Percentiles rank a stretch among this genome's conserved stretches.
These are phyloP conservation scores for Exserohilum rostratum DNA, from an alignment of 2,329 filamentous ascomycete genomes.

Conservation along the genomic window DNA sequence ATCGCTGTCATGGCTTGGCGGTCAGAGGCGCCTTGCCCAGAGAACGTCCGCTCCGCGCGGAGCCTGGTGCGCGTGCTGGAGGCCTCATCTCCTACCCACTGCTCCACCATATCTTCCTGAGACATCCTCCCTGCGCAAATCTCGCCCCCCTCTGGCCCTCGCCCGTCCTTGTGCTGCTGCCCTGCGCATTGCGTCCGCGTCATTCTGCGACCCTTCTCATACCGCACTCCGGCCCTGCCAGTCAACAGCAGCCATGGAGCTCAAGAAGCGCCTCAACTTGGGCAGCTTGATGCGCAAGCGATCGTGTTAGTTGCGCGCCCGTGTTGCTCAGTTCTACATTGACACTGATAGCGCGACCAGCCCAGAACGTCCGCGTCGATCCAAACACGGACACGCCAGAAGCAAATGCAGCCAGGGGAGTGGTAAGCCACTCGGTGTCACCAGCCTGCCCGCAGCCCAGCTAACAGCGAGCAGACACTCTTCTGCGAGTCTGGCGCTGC, in stretches of 20 bases:
- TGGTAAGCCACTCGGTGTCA: slow-evolving; percentile 59
- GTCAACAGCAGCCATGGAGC: slow-evolving; percentile 38
- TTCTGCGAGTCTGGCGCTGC: slow-evolving; percentile 79
- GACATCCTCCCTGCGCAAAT: not conserved
- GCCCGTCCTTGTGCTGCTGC: not conserved
- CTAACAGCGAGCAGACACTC: slow-evolving; percentile 62
- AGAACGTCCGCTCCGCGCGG: slow-evolving; percentile 5
- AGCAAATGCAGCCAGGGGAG: slow-evolving; percentile 67
- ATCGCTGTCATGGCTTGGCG: slow-evolving; percentile 25
- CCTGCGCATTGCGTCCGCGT: not conserved
- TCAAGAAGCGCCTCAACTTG: slow-evolving; percentile 48
- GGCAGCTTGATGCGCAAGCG: slow-evolving; percentile 46
- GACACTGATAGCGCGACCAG: slow-evolving; percentile 27
- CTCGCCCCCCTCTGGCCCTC: not conserved
- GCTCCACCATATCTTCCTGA: not conserved
- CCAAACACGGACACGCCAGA: slow-evolving; percentile 66
- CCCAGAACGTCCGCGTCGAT: slow-evolving; percentile 35
- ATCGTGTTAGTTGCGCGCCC: slow-evolving; percentile 26
- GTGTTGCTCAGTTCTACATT: not conserved
- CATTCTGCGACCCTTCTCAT: not conserved
- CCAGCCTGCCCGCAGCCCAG: slow-evolving; percentile 2
- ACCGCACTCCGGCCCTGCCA: slow-evolving; percentile 3
- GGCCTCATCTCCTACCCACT: slow-evolving; percentile 5
- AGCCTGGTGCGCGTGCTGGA: slow-evolving; percentile 4
- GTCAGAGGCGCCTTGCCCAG: slow-evolving; percentile 20